These are phyloP conservation scores for Purpureocillium lavendulum DNA, from an alignment of 2,329 filamentous ascomycete species.

Conservation along the genomic window DNA sequence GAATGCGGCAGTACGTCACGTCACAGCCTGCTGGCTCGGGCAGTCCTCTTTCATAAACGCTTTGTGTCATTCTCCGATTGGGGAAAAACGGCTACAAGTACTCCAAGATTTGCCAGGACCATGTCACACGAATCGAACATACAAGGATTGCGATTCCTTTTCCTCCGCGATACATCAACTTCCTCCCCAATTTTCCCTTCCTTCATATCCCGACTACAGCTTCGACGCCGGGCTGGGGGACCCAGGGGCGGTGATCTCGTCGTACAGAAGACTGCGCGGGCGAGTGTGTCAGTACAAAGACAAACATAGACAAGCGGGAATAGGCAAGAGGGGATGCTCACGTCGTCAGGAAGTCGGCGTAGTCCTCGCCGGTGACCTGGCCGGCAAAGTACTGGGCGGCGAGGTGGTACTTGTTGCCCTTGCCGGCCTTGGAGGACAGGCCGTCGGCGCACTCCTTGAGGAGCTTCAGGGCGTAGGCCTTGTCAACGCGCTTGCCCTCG, in stretches of 20 bases:
- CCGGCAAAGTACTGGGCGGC: constrained; percentile 87
- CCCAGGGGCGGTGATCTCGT: constrained; percentile 74
- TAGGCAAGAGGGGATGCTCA: constrained; percentile 32
- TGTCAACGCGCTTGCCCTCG: constrained; percentile 88
- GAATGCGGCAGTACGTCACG: no score
- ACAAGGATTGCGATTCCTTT: neutral
- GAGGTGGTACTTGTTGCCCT: constrained; percentile 86
- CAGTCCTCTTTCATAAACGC: no score
- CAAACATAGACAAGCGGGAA: neutral
- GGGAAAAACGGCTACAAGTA: neutral
- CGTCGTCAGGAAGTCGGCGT: constrained; percentile 89
- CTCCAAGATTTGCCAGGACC: neutral
- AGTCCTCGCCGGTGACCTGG: constrained; percentile 95
- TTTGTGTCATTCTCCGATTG: no score
- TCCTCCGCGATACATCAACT: no score
- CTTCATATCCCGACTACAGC: constrained; percentile 43
- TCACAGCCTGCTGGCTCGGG: no score
- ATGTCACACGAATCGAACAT: neutral
- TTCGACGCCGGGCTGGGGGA: constrained; percentile 53
- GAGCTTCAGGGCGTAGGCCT: constrained; percentile 78
- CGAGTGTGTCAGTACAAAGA: neutral
- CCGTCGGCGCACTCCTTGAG: constrained; percentile 78
- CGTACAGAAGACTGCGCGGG: constrained; percentile 66
- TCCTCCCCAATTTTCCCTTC: no score
- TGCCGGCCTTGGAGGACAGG: constrained; percentile 64